Conservation (phyloP, 441 rosid species). For the Gossypium schwendimanii region DNA sequence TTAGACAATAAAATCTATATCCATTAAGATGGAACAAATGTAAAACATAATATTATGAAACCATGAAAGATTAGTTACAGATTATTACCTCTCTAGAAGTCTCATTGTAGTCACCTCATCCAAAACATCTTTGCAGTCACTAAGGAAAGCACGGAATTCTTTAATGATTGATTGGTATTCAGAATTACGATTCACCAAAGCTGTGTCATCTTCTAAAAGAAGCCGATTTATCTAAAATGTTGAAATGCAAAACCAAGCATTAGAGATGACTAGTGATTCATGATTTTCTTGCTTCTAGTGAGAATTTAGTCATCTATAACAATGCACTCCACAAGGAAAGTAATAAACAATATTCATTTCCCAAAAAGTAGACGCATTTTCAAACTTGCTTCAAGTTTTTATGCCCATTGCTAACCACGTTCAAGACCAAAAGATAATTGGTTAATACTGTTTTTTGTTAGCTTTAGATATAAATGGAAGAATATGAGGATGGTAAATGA, state of each 20-base stretch:
- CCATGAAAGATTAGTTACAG: not conserved
- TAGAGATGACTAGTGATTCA: not conserved
- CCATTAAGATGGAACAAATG: not conserved
- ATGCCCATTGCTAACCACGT: constrained; percentile 2
- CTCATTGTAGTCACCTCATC: constrained; percentile 98
- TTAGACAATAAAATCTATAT: not conserved
- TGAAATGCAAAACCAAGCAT: constrained; percentile 10
- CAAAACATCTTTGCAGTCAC: constrained; percentile 93
- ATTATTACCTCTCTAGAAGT: constrained; percentile 80
- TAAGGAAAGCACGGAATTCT: constrained; percentile 92
- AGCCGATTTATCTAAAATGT: constrained; percentile 69
- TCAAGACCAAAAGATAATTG: not conserved
- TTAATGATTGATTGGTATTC: constrained; percentile 78
- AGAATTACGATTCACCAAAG: constrained; percentile 65
- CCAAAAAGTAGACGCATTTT: constrained; percentile 1
- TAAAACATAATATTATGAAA: not conserved
- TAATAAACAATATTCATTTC: not conserved
- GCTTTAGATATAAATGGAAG: not conserved
- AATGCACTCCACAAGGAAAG: constrained; percentile 11
- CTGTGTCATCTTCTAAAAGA: constrained; percentile 92
- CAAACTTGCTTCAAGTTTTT: constrained; percentile 10
- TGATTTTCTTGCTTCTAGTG: constrained; percentile 2
- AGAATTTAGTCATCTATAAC: not conserved
- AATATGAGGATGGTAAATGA: constrained; percentile 3
- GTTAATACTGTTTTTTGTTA: not conserved